phyloP scores from a whole-genome alignment of 2,329 filamentous ascomycete genomes.

The Ceratocystis smalleyi region DNA sequence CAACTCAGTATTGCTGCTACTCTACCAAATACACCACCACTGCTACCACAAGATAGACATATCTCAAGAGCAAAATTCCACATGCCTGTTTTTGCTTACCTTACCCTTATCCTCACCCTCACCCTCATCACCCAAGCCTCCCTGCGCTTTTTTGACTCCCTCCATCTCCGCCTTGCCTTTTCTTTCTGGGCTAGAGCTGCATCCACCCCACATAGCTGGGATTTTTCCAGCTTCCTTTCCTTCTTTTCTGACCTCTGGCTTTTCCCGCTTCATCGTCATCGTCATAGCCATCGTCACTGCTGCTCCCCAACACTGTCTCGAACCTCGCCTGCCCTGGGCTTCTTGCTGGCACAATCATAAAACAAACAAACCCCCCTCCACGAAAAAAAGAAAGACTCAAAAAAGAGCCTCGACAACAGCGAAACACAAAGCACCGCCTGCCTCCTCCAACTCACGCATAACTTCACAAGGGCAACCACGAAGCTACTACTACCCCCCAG shows the following conservation, averaged over 20 bases:
- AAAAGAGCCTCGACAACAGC: neutral
- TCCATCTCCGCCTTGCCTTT: neutral
- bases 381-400: neutral
- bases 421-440: neutral
- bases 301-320: neutral
- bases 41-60: neutral
- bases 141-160: neutral
- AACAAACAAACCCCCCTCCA: neutral
- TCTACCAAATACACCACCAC: neutral
- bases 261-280: neutral
- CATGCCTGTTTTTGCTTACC: neutral
- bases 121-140: neutral
- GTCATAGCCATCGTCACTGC: neutral
- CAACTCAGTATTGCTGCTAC: neutral
- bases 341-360: too few relatives aligned
- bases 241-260: neutral
- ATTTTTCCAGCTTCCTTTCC: conserved; percentile 1
- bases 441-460: neutral
- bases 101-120: neutral
- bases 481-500: neutral
- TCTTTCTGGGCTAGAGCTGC: neutral
- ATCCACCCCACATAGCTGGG: conserved; percentile 4
- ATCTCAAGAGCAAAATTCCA: neutral
- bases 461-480: neutral
- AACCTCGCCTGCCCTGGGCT: neutral